Base-by-base conservation (phyloP, 169 alveolate genomes). In the Ichthyophthirius multifiliis region DNA sequence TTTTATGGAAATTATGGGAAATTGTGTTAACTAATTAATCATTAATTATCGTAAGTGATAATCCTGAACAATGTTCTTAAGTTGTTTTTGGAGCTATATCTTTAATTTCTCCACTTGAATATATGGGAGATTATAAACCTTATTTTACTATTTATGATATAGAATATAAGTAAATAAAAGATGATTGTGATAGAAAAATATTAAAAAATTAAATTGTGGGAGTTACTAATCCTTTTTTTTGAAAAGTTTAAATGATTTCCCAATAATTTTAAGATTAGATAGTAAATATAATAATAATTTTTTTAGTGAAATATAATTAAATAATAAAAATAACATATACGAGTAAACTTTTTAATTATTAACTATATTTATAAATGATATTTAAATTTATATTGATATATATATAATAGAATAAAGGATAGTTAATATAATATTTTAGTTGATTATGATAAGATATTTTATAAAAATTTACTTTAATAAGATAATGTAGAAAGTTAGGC, bases 1-100 rank as follows among this genome's bases (percentile, higher is more conserved):
- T 71, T 15, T 71, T 86, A 6, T 85, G 91, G 91, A 62, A 75
- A 34, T 15, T 88, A 16, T 88, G 93, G 93, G 89, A 88, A 74
- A 45, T 88, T n/a, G 78, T 84, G 6, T 62, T 88, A 9, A 76
- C 90, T 13, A 88, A 88, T 65, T 67, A 89, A 31, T 84, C 90
- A 13, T 45, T 84, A 27, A 30, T 88, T 63, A 71, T 88, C 9
- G 85, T 88, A 2, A 83, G 88, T 5, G 90, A 84, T 55, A 75
- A 80, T 10, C 93, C 93, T 18, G 67, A 79, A 13, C 76, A 80
- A 23, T 80, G 93, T 43, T 74, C 87, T 31, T 89, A 88, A 41
- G 37, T 73, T 32, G 84, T 88, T 2, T 74, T 88, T 3, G 84
- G 80, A 32, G 35, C 78, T 15, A 62, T 88, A 10, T 83, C 90